phyloP scores from a whole-genome alignment of 495 filamentous ascomycete genomes.

The Xylaria scruposa region DNA sequence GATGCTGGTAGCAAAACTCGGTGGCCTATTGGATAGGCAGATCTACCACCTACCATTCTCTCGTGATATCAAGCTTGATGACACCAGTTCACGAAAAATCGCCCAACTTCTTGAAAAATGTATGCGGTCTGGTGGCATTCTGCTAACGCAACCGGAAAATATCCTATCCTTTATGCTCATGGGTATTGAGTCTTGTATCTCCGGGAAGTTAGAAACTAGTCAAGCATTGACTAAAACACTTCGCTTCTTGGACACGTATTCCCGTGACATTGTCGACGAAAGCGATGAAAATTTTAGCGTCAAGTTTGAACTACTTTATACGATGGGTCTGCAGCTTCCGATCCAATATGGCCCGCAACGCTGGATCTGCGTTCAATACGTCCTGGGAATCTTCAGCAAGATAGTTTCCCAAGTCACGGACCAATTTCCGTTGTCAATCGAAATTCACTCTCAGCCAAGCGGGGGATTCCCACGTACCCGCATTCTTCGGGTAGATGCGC shows the following conservation, averaged over 20 bases:
- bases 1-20: constrained; percentile 53
- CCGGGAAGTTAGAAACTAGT: constrained; percentile 31
- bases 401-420: constrained; percentile 33
- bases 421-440: constrained; percentile 44
- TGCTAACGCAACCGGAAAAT: constrained; percentile 60
- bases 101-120: constrained; percentile 45
- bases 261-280: constrained; percentile 68
- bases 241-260: constrained; percentile 49
- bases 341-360: constrained; percentile 64
- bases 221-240: constrained; percentile 46
- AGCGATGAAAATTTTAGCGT: constrained; percentile 69
- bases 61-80: constrained; percentile 47
- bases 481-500: constrained; percentile 47
- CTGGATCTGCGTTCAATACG: constrained; percentile 65
- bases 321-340: constrained; percentile 62
- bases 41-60: constrained; percentile 60
- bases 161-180: constrained; percentile 61
- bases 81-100: constrained; percentile 38
- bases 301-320: constrained; percentile 71
- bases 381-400: constrained; percentile 55
- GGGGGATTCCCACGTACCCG: constrained; percentile 54
- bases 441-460: constrained; percentile 37
- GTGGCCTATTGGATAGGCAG: constrained; percentile 53
- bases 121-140: constrained; percentile 45
- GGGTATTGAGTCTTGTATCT: constrained; percentile 41